Conservation (phyloP, 352 stramenopile genomes). For the Albugo laibachii region DNA sequence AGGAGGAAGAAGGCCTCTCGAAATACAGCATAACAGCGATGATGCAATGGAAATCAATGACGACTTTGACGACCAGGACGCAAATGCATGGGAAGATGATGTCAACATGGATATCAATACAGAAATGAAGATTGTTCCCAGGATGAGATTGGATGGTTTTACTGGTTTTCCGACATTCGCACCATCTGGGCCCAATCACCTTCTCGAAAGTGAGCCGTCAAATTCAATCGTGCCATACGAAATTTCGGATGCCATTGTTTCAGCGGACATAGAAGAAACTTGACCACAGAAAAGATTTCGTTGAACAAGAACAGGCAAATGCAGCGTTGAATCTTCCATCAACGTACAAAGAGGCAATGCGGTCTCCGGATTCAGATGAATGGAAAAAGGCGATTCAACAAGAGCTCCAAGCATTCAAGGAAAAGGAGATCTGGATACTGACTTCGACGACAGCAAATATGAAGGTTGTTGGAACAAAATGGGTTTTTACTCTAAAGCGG, state of each 20-base stretch:
- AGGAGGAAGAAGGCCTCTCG: neutral
- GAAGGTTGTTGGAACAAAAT: slow-evolving; percentile 3
- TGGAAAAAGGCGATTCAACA: slow-evolving; percentile 4
- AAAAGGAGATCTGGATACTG: slow-evolving; percentile 9
- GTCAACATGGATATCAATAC: neutral
- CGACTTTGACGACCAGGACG: neutral
- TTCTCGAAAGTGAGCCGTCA: no score
- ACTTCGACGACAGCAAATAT: neutral
- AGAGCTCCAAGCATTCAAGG: slow-evolving; percentile 3
- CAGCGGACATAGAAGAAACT: no score
- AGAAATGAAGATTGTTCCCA: neutral
- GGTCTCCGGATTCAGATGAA: neutral
- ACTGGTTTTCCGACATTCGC: no score
- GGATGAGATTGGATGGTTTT: neutral
- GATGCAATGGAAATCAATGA: neutral
- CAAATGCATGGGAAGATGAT: neutral
- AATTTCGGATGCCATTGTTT: no score
- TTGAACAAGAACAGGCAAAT: neutral
- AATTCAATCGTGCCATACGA: no score
- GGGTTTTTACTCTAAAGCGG: slow-evolving; percentile 5
- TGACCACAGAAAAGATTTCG: no score
- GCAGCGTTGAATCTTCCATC: neutral
- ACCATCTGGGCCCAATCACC: no score
- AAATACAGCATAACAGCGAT: neutral
- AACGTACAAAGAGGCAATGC: slow-evolving; percentile 1